phyloP scores from a whole-genome alignment of 495 filamentous ascomycete genomes.

The Neurospora tetraspora region DNA sequence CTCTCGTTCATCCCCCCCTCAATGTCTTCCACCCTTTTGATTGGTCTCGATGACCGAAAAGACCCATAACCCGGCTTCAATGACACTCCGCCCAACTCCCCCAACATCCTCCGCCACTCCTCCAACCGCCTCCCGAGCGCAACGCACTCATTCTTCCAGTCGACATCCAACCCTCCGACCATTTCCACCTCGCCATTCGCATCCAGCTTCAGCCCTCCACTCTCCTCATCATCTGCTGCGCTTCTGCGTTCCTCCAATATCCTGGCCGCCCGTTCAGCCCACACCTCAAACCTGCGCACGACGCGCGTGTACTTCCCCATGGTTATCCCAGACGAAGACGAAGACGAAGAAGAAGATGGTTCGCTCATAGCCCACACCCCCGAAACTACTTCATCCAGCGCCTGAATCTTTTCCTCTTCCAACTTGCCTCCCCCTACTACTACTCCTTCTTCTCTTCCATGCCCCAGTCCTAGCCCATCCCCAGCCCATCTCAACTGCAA shows the following conservation, averaged over 20 bases:
- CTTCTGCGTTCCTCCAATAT: constrained; percentile 26
- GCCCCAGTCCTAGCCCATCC: background rate
- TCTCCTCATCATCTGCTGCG: constrained; percentile 13
- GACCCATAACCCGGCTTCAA: background rate
- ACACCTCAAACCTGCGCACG: constrained; percentile 40
- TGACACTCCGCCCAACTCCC: constrained; percentile 19
- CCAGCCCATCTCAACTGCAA: constrained; percentile 21
- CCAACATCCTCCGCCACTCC: constrained; percentile 29
- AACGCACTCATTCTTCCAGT: constrained; percentile 36
- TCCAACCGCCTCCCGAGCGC: constrained; percentile 31
- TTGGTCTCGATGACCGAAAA: background rate
- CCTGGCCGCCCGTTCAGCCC: constrained; percentile 33
- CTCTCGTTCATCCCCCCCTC: background rate
- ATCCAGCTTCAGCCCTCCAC: constrained; percentile 24
- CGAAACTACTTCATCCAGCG: constrained; percentile 39
- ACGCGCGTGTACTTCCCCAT: constrained; percentile 40
- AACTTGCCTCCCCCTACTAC: background rate
- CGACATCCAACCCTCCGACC: constrained; percentile 29
- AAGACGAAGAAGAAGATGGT: background rate
- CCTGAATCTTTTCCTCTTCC: constrained; percentile 34
- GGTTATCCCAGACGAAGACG: background rate
- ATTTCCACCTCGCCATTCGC: constrained; percentile 21
- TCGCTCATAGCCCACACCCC: constrained; percentile 42
- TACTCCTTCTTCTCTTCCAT: constrained; percentile 23
- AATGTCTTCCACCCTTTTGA: background rate